Conservation (phyloP, 75 land plant species). For the Cryptomeria japonica region DNA sequence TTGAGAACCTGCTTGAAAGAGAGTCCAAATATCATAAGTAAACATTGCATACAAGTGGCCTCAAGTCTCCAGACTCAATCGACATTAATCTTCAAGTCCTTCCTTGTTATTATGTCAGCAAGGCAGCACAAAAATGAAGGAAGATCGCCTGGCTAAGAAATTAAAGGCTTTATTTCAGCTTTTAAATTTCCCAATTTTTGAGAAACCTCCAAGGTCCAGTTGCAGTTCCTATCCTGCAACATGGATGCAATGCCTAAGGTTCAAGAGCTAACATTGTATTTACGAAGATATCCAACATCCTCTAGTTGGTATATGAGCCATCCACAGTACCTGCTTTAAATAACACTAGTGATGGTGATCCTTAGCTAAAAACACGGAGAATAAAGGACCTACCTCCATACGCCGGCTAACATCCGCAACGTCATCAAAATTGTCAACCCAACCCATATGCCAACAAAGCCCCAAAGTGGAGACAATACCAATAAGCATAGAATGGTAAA, state of each 20-base stretch:
- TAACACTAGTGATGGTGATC: neutral
- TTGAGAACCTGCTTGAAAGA: neutral
- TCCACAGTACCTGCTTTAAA: neutral
- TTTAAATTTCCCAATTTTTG: neutral
- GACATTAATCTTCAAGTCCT: neutral
- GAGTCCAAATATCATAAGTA: neutral
- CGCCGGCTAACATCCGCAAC: constrained; percentile 70
- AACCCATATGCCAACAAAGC: constrained; percentile 76
- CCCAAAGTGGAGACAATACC: constrained; percentile 35
- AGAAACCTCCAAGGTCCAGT: constrained; percentile 80
- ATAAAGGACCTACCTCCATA: constrained; percentile 64
- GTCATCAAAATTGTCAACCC: constrained; percentile 75
- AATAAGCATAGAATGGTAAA: constrained; percentile 41
- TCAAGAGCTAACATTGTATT: neutral
- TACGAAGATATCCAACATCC: neutral
- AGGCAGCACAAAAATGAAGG: neutral
- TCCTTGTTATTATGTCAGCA: neutral
- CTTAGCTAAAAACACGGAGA: neutral
- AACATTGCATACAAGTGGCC: neutral
- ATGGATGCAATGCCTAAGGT: neutral
- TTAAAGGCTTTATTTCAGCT: neutral
- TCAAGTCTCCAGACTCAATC: neutral
- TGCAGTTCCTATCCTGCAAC: constrained; percentile 85
- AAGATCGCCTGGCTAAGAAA: neutral
- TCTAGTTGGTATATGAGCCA: neutral